Evolutionary conservation across 2,329 filamentous ascomycete species (phyloP).

Genomic region (Rhinocladiella mackenziei): DNA sequence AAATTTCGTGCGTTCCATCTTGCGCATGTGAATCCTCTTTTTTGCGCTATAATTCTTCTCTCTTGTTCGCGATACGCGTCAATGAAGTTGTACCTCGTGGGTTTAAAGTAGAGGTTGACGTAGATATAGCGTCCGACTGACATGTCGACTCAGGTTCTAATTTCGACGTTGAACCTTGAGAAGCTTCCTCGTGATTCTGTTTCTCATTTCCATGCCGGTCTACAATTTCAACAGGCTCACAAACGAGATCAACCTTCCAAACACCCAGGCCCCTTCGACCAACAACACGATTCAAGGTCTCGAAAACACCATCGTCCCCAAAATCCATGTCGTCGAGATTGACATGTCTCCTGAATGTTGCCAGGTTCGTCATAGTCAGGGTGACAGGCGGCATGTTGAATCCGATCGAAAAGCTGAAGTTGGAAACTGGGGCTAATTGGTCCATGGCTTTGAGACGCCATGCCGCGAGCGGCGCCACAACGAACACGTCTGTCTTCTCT

Average conservation of each 20-base stretch:
- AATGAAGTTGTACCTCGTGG: no score
- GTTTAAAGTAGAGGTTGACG: no score
- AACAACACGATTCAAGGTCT: slow-evolving; percentile 44
- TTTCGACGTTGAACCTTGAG: no score
- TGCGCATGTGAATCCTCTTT: no score
- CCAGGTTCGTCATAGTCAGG: slow-evolving; percentile 34
- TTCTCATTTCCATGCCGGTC: slow-evolving; percentile 10
- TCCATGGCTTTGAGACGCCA: slow-evolving; percentile 20
- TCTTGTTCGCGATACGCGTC: no score
- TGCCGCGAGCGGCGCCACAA: slow-evolving; percentile 46
- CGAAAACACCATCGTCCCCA: slow-evolving; percentile 45
- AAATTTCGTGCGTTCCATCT: no score
- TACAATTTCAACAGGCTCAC: slow-evolving; percentile 17
- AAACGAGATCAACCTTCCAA: slow-evolving; percentile 42
- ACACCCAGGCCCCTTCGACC: slow-evolving; percentile 48
- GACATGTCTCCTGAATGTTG: slow-evolving; percentile 45
- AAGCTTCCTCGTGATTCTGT: no score
- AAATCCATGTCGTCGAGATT: slow-evolving; percentile 53
- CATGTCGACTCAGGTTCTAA: no score
- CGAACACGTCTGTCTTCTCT: slow-evolving; percentile 34
- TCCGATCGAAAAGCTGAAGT: slow-evolving; percentile 25
- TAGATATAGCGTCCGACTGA: no score
- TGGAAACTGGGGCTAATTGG: slow-evolving; percentile 18
- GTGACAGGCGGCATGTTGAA: slow-evolving; percentile 19
- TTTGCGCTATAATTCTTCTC: no score